These are phyloP conservation scores for Fusarium foetens DNA, from an alignment of 2,329 filamentous ascomycete genomes.

Conservation along the genomic window DNA sequence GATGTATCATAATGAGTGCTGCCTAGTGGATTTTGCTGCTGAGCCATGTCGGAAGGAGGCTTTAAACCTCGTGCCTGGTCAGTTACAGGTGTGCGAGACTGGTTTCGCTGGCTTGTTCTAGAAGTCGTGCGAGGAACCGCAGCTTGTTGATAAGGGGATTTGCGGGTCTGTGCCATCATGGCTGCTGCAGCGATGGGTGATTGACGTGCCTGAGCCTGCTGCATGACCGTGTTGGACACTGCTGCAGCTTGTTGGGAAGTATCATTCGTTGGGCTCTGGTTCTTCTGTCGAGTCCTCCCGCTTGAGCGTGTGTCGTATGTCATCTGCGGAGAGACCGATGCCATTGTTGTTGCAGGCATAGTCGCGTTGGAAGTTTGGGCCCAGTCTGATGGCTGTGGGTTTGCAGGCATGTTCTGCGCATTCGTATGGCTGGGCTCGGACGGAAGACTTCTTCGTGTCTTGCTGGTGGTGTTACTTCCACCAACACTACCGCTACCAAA, in stretches of 20 bases:
- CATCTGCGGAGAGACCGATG: conserved; percentile 31
- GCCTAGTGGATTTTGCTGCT: conserved; percentile 19
- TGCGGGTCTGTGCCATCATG: conserved; percentile 46
- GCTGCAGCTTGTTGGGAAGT: conserved; percentile 13
- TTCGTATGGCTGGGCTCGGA: conserved; percentile 18
- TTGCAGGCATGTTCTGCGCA: conserved; percentile 7
- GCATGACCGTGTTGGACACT: conserved; percentile 29
- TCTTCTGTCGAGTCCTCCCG: conserved; percentile 9
- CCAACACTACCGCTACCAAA: background rate
- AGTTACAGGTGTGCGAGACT: conserved; percentile 46
- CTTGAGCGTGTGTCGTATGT: conserved; percentile 5
- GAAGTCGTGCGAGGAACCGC: conserved; percentile 46
- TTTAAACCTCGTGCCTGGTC: conserved; percentile 34
- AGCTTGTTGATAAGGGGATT: conserved; percentile 47
- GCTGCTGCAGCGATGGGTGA: conserved; percentile 43
- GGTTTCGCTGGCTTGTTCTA: conserved; percentile 49
- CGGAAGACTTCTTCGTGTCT: conserved; percentile 31
- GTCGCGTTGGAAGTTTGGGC: conserved; percentile 9
- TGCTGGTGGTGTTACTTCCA: background rate
- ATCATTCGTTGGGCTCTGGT: conserved; percentile 16
- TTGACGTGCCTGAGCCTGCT: conserved; percentile 41
- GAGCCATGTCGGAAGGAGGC: conserved; percentile 27
- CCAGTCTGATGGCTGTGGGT: conserved; percentile 29
- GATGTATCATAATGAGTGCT: conserved; percentile 19
- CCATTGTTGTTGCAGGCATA: conserved; percentile 5